Conservation (phyloP, 768 basidiomycete genomes). For the Trametes cubensis region DNA sequence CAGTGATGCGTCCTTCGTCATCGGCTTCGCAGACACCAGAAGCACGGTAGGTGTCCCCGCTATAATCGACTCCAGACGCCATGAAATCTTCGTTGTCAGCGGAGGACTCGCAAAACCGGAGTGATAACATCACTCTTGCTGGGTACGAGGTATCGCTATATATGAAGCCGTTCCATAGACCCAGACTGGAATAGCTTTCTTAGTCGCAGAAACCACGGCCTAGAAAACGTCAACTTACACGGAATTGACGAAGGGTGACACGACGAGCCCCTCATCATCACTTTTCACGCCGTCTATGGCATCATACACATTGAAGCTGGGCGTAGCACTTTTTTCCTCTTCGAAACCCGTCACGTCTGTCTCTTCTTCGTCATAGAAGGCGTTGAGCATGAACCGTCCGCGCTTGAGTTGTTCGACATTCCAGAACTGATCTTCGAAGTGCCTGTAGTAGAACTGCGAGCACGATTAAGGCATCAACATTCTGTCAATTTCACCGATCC, state of each 20-base stretch:
- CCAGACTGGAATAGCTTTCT: background rate
- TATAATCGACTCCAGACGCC: background rate
- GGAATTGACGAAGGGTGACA: background rate
- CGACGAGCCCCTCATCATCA: background rate
- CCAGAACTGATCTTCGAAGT: background rate
- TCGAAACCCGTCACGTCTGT: background rate
- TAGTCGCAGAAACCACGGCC: background rate
- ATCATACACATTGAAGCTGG: background rate
- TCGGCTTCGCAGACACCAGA: background rate
- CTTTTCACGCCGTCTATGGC: background rate
- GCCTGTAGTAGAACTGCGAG: background rate
- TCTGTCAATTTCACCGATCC: too few relatives aligned
- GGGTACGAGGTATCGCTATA: background rate
- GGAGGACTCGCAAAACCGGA: background rate
- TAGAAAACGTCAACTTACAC: background rate
- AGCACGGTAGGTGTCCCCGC: background rate
- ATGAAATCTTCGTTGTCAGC: background rate
- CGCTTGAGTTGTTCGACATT: background rate
- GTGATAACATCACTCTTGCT: background rate
- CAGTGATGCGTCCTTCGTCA: background rate
- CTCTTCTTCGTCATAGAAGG: background rate
- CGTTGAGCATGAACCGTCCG: background rate
- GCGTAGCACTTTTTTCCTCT: background rate
- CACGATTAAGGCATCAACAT: too few relatives aligned
- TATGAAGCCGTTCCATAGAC: conserved; percentile 10